A percentile compares a stretch with the other conserved stretches of the same genome.
phyloP scores from a whole-genome alignment of 2,329 filamentous ascomycete species.

The Aspergillus flavus region DNA sequence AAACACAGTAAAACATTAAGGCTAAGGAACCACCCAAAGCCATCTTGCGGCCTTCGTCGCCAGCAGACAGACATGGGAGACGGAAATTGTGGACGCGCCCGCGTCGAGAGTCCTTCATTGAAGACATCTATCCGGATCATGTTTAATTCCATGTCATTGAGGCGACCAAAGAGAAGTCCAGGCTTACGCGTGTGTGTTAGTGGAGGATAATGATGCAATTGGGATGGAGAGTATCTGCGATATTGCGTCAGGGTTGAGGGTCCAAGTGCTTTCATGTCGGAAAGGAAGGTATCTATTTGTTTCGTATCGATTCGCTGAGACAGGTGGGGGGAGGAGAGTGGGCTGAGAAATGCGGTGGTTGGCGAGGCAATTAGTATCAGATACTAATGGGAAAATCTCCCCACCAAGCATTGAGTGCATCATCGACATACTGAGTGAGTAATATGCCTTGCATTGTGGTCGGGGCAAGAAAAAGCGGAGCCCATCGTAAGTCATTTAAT shows the following conservation, averaged over 20 bases:
- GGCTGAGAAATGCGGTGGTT: conserved; percentile 12
- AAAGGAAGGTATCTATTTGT: conserved; percentile 8
- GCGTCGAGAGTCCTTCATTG: conserved; percentile 5
- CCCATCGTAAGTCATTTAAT: background rate
- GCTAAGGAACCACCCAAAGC: conserved; percentile 8
- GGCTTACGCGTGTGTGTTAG: conserved; percentile 13
- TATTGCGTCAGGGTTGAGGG: conserved; percentile 14
- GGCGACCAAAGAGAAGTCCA: conserved; percentile 16
- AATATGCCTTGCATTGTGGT: background rate
- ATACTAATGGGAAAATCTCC: background rate
- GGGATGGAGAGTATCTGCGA: conserved; percentile 3
- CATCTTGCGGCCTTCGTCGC: background rate
- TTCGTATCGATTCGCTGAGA: conserved; percentile 15
- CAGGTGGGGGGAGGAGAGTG: background rate
- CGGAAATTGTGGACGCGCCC: conserved; percentile 1
- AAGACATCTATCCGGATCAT: conserved; percentile 21
- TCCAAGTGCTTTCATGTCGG: background rate
- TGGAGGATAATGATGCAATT: conserved; percentile 23
- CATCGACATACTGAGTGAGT: background rate
- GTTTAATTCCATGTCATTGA: conserved; percentile 24
- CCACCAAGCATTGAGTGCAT: background rate
- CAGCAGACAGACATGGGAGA: conserved; percentile 5
- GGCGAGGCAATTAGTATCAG: conserved; percentile 20
- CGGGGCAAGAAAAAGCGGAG: background rate
- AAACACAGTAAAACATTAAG: conserved; percentile 15